Conservation (phyloP, 1,284 basidiomycete species). For the Apiotrichum laibachii region DNA sequence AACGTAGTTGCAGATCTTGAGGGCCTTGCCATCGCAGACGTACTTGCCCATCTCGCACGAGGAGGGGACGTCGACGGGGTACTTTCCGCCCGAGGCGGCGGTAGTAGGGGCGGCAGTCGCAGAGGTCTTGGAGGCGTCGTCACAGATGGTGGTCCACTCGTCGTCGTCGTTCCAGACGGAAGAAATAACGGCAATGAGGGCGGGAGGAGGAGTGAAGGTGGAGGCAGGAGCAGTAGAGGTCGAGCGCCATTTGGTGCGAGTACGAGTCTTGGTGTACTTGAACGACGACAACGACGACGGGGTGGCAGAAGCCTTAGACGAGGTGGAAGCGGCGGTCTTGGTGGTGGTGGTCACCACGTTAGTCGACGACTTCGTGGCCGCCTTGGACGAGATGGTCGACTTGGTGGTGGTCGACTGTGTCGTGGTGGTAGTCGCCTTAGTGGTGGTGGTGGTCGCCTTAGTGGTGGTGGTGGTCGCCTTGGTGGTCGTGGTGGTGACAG, state of each 20-base stretch:
- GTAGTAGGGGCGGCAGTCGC: not conserved
- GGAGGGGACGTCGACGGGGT: not conserved
- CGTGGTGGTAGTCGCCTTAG: not conserved
- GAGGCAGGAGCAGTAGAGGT: not conserved
- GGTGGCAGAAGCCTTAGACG: not conserved
- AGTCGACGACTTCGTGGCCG: not conserved
- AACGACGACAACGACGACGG: not conserved
- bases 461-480: not conserved
- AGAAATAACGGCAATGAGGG: not conserved
- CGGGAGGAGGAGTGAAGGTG: not conserved
- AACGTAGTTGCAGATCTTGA: constrained; percentile 34
- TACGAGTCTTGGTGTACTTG: not conserved
- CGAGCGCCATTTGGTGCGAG: not conserved
- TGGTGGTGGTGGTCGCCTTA: not conserved
- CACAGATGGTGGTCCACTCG: not conserved
- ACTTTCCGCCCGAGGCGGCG: not conserved
- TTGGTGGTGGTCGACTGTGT: not conserved
- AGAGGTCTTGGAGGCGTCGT: not conserved
- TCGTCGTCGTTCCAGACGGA: not conserved
- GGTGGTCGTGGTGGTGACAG: not conserved
- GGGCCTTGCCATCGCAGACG: constrained; percentile 26
- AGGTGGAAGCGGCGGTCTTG: not conserved
- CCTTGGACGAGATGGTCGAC: not conserved
- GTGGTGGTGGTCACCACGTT: not conserved
- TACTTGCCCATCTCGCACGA: constrained; percentile 32